Conservation (phyloP, 192 early-diverging fungal species). For the Backusella tarrabulga region DNA sequence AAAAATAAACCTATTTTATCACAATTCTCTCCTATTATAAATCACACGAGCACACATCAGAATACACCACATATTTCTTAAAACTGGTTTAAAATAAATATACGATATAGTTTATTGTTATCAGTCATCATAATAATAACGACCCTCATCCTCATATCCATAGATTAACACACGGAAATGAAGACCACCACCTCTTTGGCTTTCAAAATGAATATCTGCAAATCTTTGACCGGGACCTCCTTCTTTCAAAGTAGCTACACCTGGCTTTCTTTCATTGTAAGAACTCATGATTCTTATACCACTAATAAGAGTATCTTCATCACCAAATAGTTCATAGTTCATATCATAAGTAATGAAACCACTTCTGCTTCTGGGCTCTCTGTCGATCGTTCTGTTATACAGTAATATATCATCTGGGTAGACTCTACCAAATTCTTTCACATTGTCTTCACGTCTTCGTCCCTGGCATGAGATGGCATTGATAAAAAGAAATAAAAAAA, state of each 20-base stretch:
- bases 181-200: neutral
- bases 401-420: neutral
- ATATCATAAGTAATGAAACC: neutral
- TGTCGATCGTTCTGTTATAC: neutral
- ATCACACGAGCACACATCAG: neutral
- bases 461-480: neutral
- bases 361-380: neutral
- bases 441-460: neutral
- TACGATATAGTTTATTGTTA: neutral
- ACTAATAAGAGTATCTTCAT: neutral
- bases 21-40: neutral
- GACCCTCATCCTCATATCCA: neutral
- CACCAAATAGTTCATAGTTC: constrained; percentile 1
- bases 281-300: neutral
- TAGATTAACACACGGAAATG: neutral
- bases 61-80: neutral
- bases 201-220: neutral
- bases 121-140: neutral
- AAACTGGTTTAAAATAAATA: neutral
- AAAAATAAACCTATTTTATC: neutral
- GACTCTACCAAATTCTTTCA: neutral
- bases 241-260: neutral
- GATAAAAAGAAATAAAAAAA: neutral
- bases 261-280: neutral
- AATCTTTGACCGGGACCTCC: neutral